A percentile compares a stretch with the other conserved stretches of the same genome.
These are phyloP conservation scores for Cucumis hystrix DNA, from an alignment of 306 rosid genomes.

Conservation along the genomic window DNA sequence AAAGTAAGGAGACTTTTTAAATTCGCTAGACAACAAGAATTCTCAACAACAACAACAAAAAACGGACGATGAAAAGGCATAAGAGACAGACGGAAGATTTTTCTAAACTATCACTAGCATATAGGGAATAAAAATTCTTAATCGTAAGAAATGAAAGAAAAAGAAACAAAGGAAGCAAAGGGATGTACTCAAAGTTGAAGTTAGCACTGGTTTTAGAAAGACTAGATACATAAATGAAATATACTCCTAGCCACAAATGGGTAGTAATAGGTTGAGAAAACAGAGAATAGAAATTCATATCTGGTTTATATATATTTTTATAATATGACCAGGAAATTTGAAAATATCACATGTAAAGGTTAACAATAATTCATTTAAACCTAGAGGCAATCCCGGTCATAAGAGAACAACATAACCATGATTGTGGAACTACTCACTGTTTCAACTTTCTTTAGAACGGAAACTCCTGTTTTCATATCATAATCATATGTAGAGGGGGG, in stretches of 20 bases:
- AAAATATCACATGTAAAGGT: neutral
- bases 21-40: neutral
- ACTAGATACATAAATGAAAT: neutral
- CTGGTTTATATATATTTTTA: neutral
- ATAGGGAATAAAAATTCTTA: neutral
- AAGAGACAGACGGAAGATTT: neutral
- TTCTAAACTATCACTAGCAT: neutral
- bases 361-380: neutral
- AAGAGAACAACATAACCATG: neutral
- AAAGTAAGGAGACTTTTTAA: neutral
- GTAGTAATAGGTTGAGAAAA: neutral
- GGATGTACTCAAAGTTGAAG: neutral
- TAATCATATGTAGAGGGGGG: slow-evolving; percentile 76
- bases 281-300: neutral
- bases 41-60: neutral
- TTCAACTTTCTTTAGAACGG: slow-evolving; percentile 70
- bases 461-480: slow-evolving; percentile 60
- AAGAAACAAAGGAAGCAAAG: too few species aligned
- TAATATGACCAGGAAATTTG: neutral
- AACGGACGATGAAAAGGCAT: neutral
- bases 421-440: slow-evolving; percentile 36
- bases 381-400: neutral
- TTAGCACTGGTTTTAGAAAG: neutral
- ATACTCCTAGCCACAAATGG: neutral
- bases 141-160: neutral